A percentile compares a stretch with the other conserved stretches of the same genome.
Evolutionary conservation across 2,329 filamentous ascomycete species (phyloP).

Genomic region (Pseudogymnoascus sp.): DNA sequence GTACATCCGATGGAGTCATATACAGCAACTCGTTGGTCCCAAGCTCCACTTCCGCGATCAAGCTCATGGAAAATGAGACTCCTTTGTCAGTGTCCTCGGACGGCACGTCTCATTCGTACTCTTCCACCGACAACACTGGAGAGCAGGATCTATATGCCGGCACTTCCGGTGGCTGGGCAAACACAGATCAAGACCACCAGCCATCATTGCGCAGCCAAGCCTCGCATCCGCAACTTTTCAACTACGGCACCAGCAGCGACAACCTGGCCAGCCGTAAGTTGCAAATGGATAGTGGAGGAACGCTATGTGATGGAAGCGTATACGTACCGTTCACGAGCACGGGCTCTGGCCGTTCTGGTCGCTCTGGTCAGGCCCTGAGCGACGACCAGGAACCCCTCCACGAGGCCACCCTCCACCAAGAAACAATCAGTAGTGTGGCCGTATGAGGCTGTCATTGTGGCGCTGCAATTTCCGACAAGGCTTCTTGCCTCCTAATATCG

Average conservation of each 20-base stretch:
- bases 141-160: neutral
- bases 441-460: neutral
- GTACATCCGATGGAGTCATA: neutral
- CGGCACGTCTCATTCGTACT: constrained; percentile 33
- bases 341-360: neutral
- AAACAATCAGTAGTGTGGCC: neutral
- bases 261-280: neutral
- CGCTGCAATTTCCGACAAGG: constrained; percentile 1
- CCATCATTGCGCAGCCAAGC: neutral
- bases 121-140: constrained; percentile 6
- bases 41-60: neutral
- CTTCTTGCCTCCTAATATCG: neutral
- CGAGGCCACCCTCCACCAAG: neutral
- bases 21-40: neutral
- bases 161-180: neutral
- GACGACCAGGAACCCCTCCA: neutral
- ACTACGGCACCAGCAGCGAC: neutral
- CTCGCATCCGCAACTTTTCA: neutral
- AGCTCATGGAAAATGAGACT: neutral
- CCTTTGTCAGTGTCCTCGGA: neutral
- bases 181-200: neutral
- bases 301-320: neutral
- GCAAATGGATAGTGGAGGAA: neutral
- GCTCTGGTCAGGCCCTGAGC: neutral
- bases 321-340: neutral